Evolutionary conservation across 2,329 filamentous ascomycete species (phyloP), one percentile per base, ranked within the genome.

Genomic region (Escovopsis sp.): DNA sequence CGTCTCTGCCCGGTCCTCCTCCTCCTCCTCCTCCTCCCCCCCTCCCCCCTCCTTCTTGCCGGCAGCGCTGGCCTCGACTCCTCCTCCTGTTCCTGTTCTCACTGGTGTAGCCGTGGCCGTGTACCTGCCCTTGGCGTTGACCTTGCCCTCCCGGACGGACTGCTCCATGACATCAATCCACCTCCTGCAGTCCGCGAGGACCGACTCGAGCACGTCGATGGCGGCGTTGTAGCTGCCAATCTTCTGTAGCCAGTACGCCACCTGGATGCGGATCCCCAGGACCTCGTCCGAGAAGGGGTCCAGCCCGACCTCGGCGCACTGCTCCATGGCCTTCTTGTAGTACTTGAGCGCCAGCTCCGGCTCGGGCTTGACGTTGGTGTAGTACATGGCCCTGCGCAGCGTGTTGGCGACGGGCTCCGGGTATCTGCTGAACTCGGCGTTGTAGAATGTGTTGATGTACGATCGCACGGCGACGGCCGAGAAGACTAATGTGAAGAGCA

Each of bases 211-310:
- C 4, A 94, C 77, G 39, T 84, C 74, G 43, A 84, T 79, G 0
- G 87, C 78, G 43, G 79, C 74, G 16, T 74, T 68, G 53, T 79
- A 79, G 52, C 81, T 75, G 29, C 79, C 71, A 13, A 84, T 74
- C 54, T 81, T 80, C 60, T 95, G 85, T 47, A 94, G 70, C 70
- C 94, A 78, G 9, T 72, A 71, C 1, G 85, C 79, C 8, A 94
- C 70, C 56, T 88, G 79, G 39, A 96, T 79, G 55, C 87, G 85
- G 40, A 96, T 79, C 8, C 91, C 91, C 50, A 95, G 71, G 30
- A 95, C 80, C 57, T 95, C 88, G 51, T 95, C 84, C 4, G 84
- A 88, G 57, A 88, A 93, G 0, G 84, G 85, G 55, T 96, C 86
- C 65, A 98, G 75, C 0, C 79, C 77, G 39, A 82, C 56, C 53